Percentiles rank a stretch among this genome's conserved stretches.
Evolutionary conservation across 2,329 filamentous ascomycete species (phyloP).

Genomic region (Penicillium sp.): DNA sequence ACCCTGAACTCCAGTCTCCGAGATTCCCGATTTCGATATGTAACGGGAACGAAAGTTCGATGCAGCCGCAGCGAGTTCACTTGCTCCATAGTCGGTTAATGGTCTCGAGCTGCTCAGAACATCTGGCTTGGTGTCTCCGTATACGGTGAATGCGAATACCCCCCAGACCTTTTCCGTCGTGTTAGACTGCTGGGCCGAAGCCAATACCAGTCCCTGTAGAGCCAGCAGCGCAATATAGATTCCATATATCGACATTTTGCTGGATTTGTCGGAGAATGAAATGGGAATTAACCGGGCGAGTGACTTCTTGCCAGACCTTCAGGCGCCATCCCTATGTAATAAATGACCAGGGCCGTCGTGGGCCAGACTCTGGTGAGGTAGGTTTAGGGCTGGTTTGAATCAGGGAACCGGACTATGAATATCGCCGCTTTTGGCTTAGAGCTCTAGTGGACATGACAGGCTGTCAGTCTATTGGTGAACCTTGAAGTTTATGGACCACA

Average conservation of each 20-base stretch:
- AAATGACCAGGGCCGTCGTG: neutral
- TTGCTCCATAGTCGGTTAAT: slow-evolving; percentile 59
- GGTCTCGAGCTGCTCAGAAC: slow-evolving; percentile 37
- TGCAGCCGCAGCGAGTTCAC: slow-evolving; percentile 54
- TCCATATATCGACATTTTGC: slow-evolving; percentile 13
- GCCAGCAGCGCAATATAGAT: slow-evolving; percentile 10
- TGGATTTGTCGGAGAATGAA: neutral
- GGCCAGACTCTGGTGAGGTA: slow-evolving; percentile 18
- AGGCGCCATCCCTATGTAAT: slow-evolving; percentile 2
- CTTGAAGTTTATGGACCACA: slow-evolving; percentile 1
- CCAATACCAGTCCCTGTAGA: slow-evolving; percentile 18
- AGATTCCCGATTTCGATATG: slow-evolving; percentile 36
- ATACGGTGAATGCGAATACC: slow-evolving; percentile 56
- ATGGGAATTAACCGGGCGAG: neutral
- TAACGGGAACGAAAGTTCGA: slow-evolving; percentile 56
- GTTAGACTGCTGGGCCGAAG: slow-evolving; percentile 27
- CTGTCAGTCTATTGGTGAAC: neutral
- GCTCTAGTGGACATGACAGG: neutral
- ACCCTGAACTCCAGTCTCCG: slow-evolving; percentile 44
- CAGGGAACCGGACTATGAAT: slow-evolving; percentile 4
- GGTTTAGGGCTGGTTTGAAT: slow-evolving; percentile 5
- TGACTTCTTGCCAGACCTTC: neutral
- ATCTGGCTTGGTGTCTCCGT: slow-evolving; percentile 58
- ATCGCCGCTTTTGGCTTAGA: slow-evolving; percentile 17
- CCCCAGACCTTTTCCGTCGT: slow-evolving; percentile 43